Base-by-base conservation (phyloP, 2,329 filamentous ascomycete species). In the Whalleya microplaca region DNA sequence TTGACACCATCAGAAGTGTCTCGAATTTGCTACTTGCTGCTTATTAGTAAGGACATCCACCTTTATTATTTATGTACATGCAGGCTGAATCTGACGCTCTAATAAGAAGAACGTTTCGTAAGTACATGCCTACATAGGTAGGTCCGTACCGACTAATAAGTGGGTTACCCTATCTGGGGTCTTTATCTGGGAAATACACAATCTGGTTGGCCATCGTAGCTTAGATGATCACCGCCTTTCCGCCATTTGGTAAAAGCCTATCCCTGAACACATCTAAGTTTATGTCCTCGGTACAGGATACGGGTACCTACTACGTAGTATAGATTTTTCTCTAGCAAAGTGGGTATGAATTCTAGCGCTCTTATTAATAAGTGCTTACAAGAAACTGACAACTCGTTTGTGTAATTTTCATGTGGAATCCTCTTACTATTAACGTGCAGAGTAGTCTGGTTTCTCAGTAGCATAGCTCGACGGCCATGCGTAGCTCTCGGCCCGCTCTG, bases 371-470 rank as follows among this genome's bases (percentile, higher is more conserved):
- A 37, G 32, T 12, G 32, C 32, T 37, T 37, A 37, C 32, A 14
- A 12, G 14, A 6, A 37, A 16, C 14, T 12, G 9, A 37, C 32
- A 37, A 37, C 32, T 12, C 32, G 9, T 37, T 37, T 16, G 14
- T 16, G 14, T 37, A 37, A 37, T 14, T 37, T 12, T 37, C 6
- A 37, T 37, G 32, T 37, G 32, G 45, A 29, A 46, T 55, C 50
- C 46, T 43, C n/a, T 40, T 51, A 44, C 56, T 51, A 48, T 37
- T 54, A 54, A 49, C 37, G 51, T n/a, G n/a, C n/a, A n/a, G n/a
- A n/a, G n/a, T n/a, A n/a, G n/a, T n/a, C n/a, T n/a, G n/a, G n/a
- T n/a, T n/a, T n/a, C n/a, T n/a, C n/a, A n/a, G n/a, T n/a, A n/a
- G n/a, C n/a, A n/a, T n/a, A n/a, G n/a, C n/a, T n/a, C 53, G 23